These are phyloP conservation scores for Fusarium albidum DNA, from an alignment of 2,329 filamentous ascomycete species.

Conservation along the genomic window DNA sequence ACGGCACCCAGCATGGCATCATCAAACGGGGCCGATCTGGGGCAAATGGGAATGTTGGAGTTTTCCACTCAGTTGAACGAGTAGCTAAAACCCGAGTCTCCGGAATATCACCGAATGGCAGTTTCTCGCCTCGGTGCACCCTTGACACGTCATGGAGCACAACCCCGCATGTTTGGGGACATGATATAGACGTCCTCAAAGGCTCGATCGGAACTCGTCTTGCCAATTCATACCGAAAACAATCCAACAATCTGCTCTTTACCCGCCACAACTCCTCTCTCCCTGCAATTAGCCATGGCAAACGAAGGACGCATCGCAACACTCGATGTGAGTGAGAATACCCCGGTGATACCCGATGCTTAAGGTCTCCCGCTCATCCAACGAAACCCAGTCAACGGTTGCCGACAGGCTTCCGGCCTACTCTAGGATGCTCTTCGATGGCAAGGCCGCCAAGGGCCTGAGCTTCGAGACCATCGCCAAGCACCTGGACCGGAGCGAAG, in stretches of 20 bases:
- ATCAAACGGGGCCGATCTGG: background rate
- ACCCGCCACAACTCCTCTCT: slow-evolving; percentile 2
- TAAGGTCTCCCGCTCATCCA: slow-evolving; percentile 18
- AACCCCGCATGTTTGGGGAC: slow-evolving; percentile 38
- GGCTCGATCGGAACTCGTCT: background rate
- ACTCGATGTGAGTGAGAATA: slow-evolving; percentile 51
- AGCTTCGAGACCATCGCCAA: slow-evolving; percentile 82
- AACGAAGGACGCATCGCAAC: slow-evolving; percentile 41
- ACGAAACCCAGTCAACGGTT: slow-evolving; percentile 65
- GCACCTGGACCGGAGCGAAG: slow-evolving; percentile 79
- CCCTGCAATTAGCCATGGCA: slow-evolving; percentile 26
- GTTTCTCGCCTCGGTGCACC: slow-evolving; percentile 21
- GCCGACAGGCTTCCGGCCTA: slow-evolving; percentile 74
- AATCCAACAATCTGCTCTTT: slow-evolving; percentile 3
- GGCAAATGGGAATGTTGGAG: background rate
- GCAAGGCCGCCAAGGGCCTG: slow-evolving; percentile 78
- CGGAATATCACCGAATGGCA: slow-evolving; percentile 40
- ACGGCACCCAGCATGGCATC: background rate
- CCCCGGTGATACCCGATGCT: background rate
- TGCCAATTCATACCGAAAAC: slow-evolving; percentile 9
- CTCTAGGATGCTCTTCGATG: slow-evolving; percentile 72
- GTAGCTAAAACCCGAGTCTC: slow-evolving; percentile 37
- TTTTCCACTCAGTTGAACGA: slow-evolving; percentile 11
- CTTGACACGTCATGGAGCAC: slow-evolving; percentile 32
- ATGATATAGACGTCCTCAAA: no score